Conservation (phyloP, 495 filamentous ascomycete genomes). For the Amorphotheca resinae region DNA sequence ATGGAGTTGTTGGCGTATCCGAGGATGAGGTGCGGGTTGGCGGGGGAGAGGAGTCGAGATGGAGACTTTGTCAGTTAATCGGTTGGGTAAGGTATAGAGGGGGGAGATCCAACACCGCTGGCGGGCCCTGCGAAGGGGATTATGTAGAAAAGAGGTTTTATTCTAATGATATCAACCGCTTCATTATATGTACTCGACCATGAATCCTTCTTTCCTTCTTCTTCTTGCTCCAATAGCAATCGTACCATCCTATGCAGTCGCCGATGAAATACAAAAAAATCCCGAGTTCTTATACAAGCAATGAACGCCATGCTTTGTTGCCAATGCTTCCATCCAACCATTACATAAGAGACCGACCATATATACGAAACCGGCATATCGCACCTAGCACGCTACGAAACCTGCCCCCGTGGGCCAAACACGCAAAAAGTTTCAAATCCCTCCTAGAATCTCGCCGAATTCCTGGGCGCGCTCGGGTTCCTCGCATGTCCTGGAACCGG, state of each 20-base stretch:
- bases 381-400: background rate
- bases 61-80: too few species aligned
- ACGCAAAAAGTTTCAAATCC: background rate
- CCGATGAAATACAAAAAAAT: background rate
- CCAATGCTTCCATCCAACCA: background rate
- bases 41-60: too few species aligned
- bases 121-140: too few species aligned
- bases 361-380: background rate
- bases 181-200: background rate
- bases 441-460: background rate
- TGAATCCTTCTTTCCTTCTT: too few species aligned
- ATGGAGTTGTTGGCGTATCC: background rate
- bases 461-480: background rate
- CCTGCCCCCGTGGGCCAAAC: background rate
- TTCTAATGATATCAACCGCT: background rate
- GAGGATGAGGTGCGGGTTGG: background rate
- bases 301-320: background rate
- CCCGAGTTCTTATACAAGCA: background rate
- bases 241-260: background rate
- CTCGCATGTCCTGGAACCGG: constrained; percentile 8
- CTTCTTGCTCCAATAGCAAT: background rate
- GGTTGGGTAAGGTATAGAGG: too few species aligned
- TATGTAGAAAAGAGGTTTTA: background rate
- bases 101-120: too few species aligned
- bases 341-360: background rate